Percentiles rank a stretch among this genome's conserved stretches.
phyloP scores from a whole-genome alignment of 768 basidiomycete genomes.

The Naganishia vaughanmartiniae region DNA sequence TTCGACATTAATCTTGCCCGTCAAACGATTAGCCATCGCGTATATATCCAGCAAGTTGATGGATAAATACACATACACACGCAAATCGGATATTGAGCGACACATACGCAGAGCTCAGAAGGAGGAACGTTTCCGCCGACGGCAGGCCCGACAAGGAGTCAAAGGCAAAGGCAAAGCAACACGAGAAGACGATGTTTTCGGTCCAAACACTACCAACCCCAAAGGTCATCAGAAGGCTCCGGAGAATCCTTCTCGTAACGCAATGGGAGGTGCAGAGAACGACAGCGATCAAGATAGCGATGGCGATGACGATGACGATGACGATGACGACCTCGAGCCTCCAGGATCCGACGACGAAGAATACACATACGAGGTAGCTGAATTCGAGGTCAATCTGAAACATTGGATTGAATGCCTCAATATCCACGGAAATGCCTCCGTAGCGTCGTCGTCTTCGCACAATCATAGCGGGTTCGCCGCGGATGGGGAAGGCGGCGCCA shows the following conservation, averaged over 20 bases:
- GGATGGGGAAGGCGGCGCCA: constrained; percentile 35
- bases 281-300: constrained; percentile 52
- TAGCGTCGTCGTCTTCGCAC: constrained; percentile 23
- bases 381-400: constrained; percentile 77
- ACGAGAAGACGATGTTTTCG: constrained; percentile 4
- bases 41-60: constrained; percentile 77
- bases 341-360: constrained; percentile 43
- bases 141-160: not conserved
- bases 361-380: constrained; percentile 31
- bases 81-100: constrained; percentile 23
- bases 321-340: constrained; percentile 46
- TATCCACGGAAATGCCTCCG: constrained; percentile 76
- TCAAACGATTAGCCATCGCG: constrained; percentile 64
- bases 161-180: constrained; percentile 1
- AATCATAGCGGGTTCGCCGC: constrained; percentile 17
- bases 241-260: not conserved
- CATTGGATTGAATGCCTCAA: constrained; percentile 86
- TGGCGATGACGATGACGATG: constrained; percentile 41
- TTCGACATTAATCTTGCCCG: not conserved
- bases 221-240: not conserved
- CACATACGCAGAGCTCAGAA: constrained; percentile 5
- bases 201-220: not conserved
- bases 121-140: constrained; percentile 3
- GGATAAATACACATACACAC: constrained; percentile 67
- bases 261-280: constrained; percentile 4